Percentiles rank a stretch among this genome's conserved stretches.
phyloP scores from a whole-genome alignment of 108 stramenopile genomes.

The Poteriospumella lacustris region DNA sequence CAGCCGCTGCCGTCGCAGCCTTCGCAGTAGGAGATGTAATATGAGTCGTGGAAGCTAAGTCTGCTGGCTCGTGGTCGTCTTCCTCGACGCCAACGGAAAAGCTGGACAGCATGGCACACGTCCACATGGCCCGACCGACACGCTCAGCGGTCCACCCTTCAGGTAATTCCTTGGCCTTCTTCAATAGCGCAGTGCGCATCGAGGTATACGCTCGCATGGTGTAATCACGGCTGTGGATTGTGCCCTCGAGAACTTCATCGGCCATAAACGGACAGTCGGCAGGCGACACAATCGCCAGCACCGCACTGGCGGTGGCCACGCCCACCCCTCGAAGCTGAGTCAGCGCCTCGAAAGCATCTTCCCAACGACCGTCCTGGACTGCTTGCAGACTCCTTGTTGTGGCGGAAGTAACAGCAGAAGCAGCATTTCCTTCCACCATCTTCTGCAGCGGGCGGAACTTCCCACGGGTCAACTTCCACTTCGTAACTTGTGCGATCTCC shows the following conservation, averaged over 20 bases:
- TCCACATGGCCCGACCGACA: not conserved
- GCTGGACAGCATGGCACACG: not conserved
- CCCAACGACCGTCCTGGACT: not conserved
- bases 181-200: not conserved
- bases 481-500: not conserved
- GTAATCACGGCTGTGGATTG: not conserved
- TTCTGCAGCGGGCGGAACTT: slow-evolving; percentile 17
- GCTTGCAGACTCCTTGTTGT: not conserved
- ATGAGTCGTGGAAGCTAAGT: too few species aligned
- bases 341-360: not conserved
- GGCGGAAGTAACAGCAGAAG: not conserved
- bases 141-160: not conserved
- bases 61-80: too few species aligned
- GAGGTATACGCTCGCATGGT: not conserved
- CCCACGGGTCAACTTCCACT: slow-evolving; percentile 1
- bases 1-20: too few species aligned
- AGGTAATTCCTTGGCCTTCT: not conserved
- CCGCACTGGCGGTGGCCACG: slow-evolving; percentile 9
- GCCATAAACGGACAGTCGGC: not conserved
- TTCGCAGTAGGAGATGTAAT: too few species aligned
- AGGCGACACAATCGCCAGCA: not conserved
- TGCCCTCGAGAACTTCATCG: not conserved
- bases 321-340: not conserved
- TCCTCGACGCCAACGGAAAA: too few species aligned
- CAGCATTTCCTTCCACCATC: not conserved